Evolutionary conservation across 768 basidiomycete genomes (phyloP), one percentile per base, ranked within the genome.

Genomic region (Amanita jacksonii): DNA sequence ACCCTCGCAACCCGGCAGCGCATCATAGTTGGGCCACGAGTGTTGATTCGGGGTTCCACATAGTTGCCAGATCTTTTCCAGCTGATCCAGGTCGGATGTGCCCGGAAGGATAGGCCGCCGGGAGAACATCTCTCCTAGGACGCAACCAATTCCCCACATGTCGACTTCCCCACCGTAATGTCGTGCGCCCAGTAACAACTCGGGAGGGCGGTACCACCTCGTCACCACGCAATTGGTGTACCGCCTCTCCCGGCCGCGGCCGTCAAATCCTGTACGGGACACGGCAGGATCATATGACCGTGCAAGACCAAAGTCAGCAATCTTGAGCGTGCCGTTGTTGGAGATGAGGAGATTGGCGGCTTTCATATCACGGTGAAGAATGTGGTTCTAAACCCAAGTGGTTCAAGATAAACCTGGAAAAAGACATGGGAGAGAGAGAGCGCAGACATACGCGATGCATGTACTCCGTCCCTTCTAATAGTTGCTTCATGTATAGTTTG

Each of bases 301-400:
- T 0, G 96, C 96, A 8, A 99, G 76, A 61, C 96, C 96, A 52
- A 99, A 97, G 62, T 99, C 96, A 3, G 93, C 96, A 47, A 99
- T 75, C 37, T 81, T 81, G 12, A 98, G 69, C 16, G 73, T 70
- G 3, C 96, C 96, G 4, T 70, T 64, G 57, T 93, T 92, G 44
- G 82, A 85, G 41, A 99, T 94, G 37, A 99, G 80, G 39, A 98
- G 66, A 58, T 99, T 99, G 25, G 96, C 96, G 3, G 96, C 88
- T 59, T 99, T 99, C 86, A 99, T 93, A 55, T 99, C 96, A 35
- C 96, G 90, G 61, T 99, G 96, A 3, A 99, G 72, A 54, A 97
- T 94, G 52, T 89, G 79, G 62, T 98, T 96, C 94, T 97, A 47
- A 5, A 3, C 27, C 5, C 12, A 31, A 20, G 28, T 22, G 27